Evolutionary conservation across 108 stramenopile species (phyloP).

Genomic region (Epithemia pelagica): DNA sequence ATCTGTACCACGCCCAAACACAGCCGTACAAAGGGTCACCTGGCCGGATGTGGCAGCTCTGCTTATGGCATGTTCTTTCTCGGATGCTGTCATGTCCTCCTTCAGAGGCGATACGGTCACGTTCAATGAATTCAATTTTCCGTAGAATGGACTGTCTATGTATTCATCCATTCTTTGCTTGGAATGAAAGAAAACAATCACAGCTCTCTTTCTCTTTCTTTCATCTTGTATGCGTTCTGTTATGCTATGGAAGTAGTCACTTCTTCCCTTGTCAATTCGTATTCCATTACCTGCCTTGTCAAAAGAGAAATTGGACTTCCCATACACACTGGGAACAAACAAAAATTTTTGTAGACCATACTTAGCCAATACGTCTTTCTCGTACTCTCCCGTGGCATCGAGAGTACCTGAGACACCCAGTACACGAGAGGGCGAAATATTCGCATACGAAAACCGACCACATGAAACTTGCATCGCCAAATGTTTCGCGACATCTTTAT

Average conservation of each 20-base stretch:
- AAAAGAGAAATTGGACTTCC: constrained; percentile 45
- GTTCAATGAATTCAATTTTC: background rate
- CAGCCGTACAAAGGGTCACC: background rate
- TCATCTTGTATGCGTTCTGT: background rate
- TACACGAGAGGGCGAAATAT: background rate
- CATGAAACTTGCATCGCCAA: background rate
- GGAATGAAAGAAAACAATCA: constrained; percentile 6
- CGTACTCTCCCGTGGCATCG: background rate
- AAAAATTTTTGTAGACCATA: constrained; percentile 14
- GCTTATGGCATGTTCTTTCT: background rate
- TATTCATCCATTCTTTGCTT: background rate
- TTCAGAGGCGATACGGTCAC: background rate
- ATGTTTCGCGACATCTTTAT: background rate
- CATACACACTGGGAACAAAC: constrained; percentile 55
- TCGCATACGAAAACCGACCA: background rate
- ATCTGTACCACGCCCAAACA: constrained; percentile 13
- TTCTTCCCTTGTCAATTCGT: background rate
- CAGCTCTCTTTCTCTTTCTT: background rate
- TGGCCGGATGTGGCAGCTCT: constrained; percentile 2
- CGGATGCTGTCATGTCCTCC: background rate
- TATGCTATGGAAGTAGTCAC: background rate
- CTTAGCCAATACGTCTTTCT: background rate
- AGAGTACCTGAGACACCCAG: constrained; percentile 13
- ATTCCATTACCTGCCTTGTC: constrained; percentile 4
- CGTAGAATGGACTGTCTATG: background rate